These are phyloP conservation scores for Amphibolis antarctica DNA, from an alignment of 106 monocot genomes.

Conservation along the genomic window DNA sequence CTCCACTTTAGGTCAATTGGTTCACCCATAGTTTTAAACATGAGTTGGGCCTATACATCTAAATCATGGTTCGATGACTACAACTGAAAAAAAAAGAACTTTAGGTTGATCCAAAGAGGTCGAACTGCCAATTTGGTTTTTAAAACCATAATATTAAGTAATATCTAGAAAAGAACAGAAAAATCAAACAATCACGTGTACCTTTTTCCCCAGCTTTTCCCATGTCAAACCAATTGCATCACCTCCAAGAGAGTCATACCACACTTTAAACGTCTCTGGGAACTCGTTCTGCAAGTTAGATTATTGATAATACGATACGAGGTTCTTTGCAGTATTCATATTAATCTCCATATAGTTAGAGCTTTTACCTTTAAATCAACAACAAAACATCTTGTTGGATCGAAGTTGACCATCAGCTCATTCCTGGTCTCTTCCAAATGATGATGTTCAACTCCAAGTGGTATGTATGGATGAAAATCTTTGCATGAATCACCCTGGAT, in stretches of 20 bases:
- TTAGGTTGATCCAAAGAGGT: too few relatives aligned
- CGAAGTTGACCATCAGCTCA: conserved; percentile 72
- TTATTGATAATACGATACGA: neutral
- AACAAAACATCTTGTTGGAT: conserved; percentile 64
- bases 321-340: neutral
- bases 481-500: conserved; percentile 50
- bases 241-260: conserved; percentile 88
- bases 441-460: conserved; percentile 11
- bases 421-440: conserved; percentile 46
- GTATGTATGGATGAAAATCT: conserved; percentile 57
- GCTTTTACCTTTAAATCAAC: conserved; percentile 49
- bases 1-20: too few relatives aligned
- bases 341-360: neutral
- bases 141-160: too few relatives aligned
- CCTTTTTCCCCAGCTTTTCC: conserved; percentile 53
- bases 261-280: conserved; percentile 46
- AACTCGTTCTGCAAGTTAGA: conserved; percentile 47
- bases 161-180: too few relatives aligned
- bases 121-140: too few relatives aligned
- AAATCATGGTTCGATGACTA: too few relatives aligned
- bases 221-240: conserved; percentile 87
- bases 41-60: too few relatives aligned
- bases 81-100: too few relatives aligned
- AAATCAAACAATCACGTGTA: conserved; percentile 1
- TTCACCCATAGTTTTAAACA: too few relatives aligned